These are phyloP conservation scores for Umbelopsis isabellina DNA, from an alignment of 192 early-diverging fungal genomes.

Conservation along the genomic window DNA sequence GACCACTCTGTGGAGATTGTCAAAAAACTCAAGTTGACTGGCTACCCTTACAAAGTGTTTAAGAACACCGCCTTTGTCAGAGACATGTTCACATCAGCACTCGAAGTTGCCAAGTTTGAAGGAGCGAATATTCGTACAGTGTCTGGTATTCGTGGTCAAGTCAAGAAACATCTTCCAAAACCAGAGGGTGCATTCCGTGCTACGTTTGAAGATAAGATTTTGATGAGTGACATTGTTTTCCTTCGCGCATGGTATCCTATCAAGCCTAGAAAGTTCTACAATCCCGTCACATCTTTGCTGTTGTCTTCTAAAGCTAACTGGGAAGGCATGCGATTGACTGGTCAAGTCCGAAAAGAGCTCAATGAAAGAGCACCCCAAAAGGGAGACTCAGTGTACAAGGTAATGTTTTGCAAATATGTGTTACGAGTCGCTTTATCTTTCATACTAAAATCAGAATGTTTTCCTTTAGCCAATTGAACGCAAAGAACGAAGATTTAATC, in stretches of 20 bases:
- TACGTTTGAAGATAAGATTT: slow-evolving; percentile 96
- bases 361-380: slow-evolving; percentile 70
- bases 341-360: slow-evolving; percentile 78
- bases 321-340: slow-evolving; percentile 88
- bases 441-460: slow-evolving; percentile 1
- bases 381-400: slow-evolving; percentile 86
- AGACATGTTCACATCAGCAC: slow-evolving; percentile 95
- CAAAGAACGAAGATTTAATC: slow-evolving; percentile 76
- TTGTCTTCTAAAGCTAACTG: slow-evolving; percentile 75
- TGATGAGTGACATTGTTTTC: slow-evolving; percentile 98
- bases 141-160: slow-evolving; percentile 95
- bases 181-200: slow-evolving; percentile 93
- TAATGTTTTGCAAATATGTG: slow-evolving; percentile 23
- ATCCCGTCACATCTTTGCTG: slow-evolving; percentile 94
- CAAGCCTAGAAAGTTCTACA: slow-evolving; percentile 95
- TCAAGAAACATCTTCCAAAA: slow-evolving; percentile 88
- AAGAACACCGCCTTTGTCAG: slow-evolving; percentile 98
- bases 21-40: slow-evolving; percentile 99
- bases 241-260: slow-evolving; percentile 96
- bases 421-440: neutral
- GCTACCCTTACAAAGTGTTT: slow-evolving; percentile 91
- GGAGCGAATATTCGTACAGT: slow-evolving; percentile 96
- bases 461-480: slow-evolving; percentile 69
- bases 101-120: slow-evolving; percentile 99
- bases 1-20: slow-evolving; percentile 93